Base-by-base conservation (phyloP, 306 rosid genomes). In the Casuarina equisetifolia region DNA sequence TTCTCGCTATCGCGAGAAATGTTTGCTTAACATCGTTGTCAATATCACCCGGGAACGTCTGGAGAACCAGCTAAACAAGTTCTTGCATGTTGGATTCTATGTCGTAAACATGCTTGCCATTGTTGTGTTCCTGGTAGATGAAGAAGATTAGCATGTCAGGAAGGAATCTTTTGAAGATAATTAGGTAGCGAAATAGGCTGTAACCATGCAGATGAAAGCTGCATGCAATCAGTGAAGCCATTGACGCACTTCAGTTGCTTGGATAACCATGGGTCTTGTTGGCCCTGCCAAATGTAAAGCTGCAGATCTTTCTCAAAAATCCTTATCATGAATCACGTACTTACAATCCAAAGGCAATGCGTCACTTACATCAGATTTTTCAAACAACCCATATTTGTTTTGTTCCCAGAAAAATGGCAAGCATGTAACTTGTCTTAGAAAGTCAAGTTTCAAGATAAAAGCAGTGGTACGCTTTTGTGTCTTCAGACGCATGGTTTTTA, bases 41-140 rank as follows among this genome's bases (percentile, higher is more conserved):
- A 10, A 84, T 68, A 58, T 10, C 89, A 69, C 9, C 76, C 2
- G 87, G 72, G 53, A 86, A 80, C 5, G 84, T 85, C 77, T 84
- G 83, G 42, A 90, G 81, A 81, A 90, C 97, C 85, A 90, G 19
- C 72, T 89, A 78, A 70, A 72, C 83, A 3, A 96, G 91, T 70
- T 89, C 91, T 80, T 90, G 91, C 94, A 96, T 91, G 76, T 89
- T 83, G 52, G 87, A 85, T 69, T 93, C 98, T 79, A 66, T 84
- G 78, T 84, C 94, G 17, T 11, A 73, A 68, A 75, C 42, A n/a
- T 54, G 13, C 68, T 53, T 69, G 12, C 85, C 79, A 54, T 72
- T 84, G 32, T 82, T 52, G 0, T 13, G 7, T 76, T 62, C 93
- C 98, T 95, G 86, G 6, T 0, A 2, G 4, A 46, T 19, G 5